Evolutionary conservation across 2,329 filamentous ascomycete species (phyloP).

Genomic region (Teratosphaeria destructans): DNA sequence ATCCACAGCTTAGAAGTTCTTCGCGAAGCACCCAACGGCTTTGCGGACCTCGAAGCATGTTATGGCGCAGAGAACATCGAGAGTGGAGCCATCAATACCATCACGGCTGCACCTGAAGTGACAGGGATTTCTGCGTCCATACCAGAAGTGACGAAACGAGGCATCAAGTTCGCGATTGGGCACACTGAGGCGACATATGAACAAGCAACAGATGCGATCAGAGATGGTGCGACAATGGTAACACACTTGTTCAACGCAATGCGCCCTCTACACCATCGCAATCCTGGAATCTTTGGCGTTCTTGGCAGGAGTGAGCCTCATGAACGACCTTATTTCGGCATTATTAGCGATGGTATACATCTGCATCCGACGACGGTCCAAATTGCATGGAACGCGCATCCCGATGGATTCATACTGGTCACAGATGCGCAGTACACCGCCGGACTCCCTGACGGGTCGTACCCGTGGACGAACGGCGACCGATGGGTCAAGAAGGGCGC

Average conservation of each 20-base stretch:
- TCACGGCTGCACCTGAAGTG: constrained; percentile 77
- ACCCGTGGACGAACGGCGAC: constrained; percentile 72
- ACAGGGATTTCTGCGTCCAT: constrained; percentile 55
- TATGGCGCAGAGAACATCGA: constrained; percentile 63
- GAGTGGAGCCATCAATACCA: constrained; percentile 54
- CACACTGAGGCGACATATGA: constrained; percentile 85
- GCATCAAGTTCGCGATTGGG: constrained; percentile 70
- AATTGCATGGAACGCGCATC: constrained; percentile 80
- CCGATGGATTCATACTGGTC: constrained; percentile 74
- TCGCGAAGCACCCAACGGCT: constrained; percentile 47
- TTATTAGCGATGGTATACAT: constrained; percentile 86
- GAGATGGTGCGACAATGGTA: constrained; percentile 74
- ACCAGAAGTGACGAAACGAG: constrained; percentile 50
- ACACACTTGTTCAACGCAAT: constrained; percentile 94
- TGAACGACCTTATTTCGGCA: constrained; percentile 66
- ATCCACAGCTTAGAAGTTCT: constrained; percentile 71
- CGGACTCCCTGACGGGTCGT: constrained; percentile 72
- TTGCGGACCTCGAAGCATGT: constrained; percentile 57
- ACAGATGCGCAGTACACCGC: constrained; percentile 87
- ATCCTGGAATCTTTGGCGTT: constrained; percentile 82
- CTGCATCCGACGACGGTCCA: constrained; percentile 80
- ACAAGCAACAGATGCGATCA: constrained; percentile 60
- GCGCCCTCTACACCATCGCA: constrained; percentile 79
- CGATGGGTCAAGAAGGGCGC: constrained; percentile 60
- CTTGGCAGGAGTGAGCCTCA: constrained; percentile 48